Base-by-base conservation (phyloP, 2,329 filamentous ascomycete genomes). In the Ophiostoma sp. region DNA sequence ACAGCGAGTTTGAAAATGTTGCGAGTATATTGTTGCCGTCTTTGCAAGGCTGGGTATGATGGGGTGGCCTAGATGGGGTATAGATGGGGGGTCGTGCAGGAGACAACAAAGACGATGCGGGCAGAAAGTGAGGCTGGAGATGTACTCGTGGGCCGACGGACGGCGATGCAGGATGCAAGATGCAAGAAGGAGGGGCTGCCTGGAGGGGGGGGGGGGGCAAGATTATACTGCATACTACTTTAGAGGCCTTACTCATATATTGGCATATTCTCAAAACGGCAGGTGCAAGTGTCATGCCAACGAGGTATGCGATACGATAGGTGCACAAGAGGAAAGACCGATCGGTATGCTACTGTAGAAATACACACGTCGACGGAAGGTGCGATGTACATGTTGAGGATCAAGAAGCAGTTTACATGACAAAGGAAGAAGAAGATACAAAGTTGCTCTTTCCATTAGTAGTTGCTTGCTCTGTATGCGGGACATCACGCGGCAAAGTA, bases 91-190 rank as follows among this genome's bases (percentile, higher is more conserved):
- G 6, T 35, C 20, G 33, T 65, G 60, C 31, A 65, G 33, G 33
- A 65, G 33, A 65, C 31, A 23, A n/a, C 17, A 65, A 65, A 39
- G 60, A 20, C 15, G 11, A 36, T 10, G 60, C n/a, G 39, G 20
- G 60, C 27, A 33, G 23, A 23, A 39, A 39, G 35, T 65, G 60
- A 65, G 60, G 60, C 60, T 39, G 60, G 35, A 65, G 33, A 65
- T 65, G 60, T 13, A 65, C n/a, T n/a, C n/a, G n/a, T n/a, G n/a
- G 31, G 33, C 4, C 17, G 8, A n/a, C 60, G 10, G 60, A 20
- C 33, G 60, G 33, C 33, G 33, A 39, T 39, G 60, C 33, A 65
- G 33, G 60, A 39, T 39, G 31, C 33, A 65, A 36, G 57, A 35
- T 35, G 27, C 31, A 62, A 62, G 23, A 39, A 36, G 27, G 57